These are phyloP conservation scores for Salicornia ramosissima DNA, from an alignment of 148 eudicot species.

Conservation along the genomic window DNA sequence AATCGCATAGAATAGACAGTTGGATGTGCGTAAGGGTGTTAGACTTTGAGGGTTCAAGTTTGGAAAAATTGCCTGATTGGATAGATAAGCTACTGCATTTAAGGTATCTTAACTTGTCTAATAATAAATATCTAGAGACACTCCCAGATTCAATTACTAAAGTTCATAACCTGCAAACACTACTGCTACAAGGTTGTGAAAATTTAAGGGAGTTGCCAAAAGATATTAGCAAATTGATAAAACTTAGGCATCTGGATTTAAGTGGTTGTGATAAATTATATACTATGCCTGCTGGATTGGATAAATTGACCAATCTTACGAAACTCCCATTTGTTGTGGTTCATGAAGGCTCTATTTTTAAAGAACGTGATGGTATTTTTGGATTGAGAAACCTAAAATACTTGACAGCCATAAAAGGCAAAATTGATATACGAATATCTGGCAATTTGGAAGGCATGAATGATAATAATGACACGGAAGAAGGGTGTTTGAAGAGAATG, in stretches of 20 bases:
- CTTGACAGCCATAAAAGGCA: not conserved
- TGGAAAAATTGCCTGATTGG: conserved; percentile 19
- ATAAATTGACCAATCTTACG: conserved; percentile 5
- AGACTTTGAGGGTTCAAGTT: not conserved
- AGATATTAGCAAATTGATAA: conserved; percentile 17
- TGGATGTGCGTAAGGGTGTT: conserved; percentile 31
- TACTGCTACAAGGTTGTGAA: not conserved
- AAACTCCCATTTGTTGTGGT: conserved; percentile 7
- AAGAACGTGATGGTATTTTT: not conserved
- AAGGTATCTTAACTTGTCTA: conserved; percentile 34
- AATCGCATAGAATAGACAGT: not conserved
- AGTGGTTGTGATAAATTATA: not conserved
- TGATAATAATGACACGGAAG: not conserved
- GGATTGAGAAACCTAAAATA: conserved; percentile 4
- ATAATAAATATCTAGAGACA: not conserved
- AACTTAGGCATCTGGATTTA: conserved; percentile 14
- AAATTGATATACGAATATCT: not conserved
- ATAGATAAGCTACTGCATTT: conserved; percentile 30
- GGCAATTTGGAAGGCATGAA: not conserved
- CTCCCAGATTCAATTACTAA: conserved; percentile 27
- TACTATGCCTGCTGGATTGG: conserved; percentile 26
- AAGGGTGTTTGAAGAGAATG: not conserved
- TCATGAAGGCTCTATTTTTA: not conserved
- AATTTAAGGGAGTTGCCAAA: conserved; percentile 11
- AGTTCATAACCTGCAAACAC: conserved; percentile 25